Evolutionary conservation across 2,329 filamentous ascomycete genomes (phyloP).

Genomic region (Coniochaeta ligniaria): DNA sequence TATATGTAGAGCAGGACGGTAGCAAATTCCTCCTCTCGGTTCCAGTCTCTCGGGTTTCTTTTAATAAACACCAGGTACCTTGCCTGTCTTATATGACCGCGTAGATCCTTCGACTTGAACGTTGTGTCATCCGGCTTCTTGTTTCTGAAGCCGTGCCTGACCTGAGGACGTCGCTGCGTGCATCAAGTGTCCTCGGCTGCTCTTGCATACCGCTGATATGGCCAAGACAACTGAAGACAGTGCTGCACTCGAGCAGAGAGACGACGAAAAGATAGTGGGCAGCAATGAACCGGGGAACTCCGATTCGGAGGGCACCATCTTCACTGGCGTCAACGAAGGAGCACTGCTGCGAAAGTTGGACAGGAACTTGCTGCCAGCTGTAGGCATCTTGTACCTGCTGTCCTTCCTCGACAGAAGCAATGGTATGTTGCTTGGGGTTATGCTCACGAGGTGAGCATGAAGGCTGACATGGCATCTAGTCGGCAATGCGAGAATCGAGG

Average conservation of each 20-base stretch:
- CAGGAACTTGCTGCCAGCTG: slow-evolving; percentile 40
- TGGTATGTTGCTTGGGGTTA: slow-evolving; percentile 26
- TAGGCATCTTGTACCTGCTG: slow-evolving; percentile 47
- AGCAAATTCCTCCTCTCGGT: neutral
- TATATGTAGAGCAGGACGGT: neutral
- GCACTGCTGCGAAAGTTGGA: slow-evolving; percentile 52
- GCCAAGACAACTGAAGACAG: neutral
- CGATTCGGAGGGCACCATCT: neutral
- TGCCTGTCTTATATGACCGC: neutral
- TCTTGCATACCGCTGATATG: neutral
- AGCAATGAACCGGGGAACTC: neutral
- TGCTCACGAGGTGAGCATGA: slow-evolving; percentile 20
- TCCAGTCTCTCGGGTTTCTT: neutral
- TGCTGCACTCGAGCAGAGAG: neutral
- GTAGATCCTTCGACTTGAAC: neutral
- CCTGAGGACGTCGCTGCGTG: neutral
- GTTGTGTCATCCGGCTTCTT: neutral
- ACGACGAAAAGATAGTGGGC: neutral
- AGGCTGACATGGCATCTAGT: slow-evolving; percentile 31
- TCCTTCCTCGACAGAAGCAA: slow-evolving; percentile 53
- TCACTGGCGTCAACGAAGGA: slow-evolving; percentile 40
- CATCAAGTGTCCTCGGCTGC: neutral
- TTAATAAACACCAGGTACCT: neutral
- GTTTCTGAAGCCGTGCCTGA: neutral
- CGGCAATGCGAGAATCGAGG: slow-evolving; percentile 51